Evolutionary conservation across 1,139 yeast species (phyloP).

Genomic region (Hyphopichia pseudoburtonii): DNA sequence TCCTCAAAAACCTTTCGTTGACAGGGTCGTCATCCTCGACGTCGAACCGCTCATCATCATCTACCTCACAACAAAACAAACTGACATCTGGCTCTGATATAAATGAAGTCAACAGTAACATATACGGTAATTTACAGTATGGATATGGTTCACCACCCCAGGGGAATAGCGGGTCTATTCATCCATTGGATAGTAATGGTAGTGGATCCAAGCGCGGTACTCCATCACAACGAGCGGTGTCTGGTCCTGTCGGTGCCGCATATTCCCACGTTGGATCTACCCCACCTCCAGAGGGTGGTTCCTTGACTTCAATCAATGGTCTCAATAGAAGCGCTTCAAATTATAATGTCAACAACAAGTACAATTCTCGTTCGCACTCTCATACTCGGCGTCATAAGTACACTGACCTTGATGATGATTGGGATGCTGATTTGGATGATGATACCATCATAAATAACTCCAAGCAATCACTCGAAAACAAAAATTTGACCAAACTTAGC

Average conservation of each 20-base stretch:
- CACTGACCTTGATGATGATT: conserved; percentile 79
- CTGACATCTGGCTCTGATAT: conserved; percentile 12
- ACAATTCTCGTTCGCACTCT: conserved; percentile 12
- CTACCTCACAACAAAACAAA: background rate
- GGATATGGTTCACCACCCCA: conserved; percentile 12
- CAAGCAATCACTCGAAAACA: conserved; percentile 7
- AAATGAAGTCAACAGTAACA: conserved; percentile 36
- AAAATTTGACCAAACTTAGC: conserved; percentile 7
- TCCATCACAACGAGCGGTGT: conserved; percentile 22
- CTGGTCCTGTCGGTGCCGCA: conserved; percentile 18
- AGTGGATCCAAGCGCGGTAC: conserved; percentile 10
- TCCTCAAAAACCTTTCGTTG: conserved; percentile 51
- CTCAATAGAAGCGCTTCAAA: background rate
- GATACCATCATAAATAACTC: conserved; percentile 12
- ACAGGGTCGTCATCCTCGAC: conserved; percentile 15
- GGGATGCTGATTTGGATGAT: conserved; percentile 84
- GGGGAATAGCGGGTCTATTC: conserved; percentile 18
- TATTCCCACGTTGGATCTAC: conserved; percentile 14
- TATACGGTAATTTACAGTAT: conserved; percentile 42
- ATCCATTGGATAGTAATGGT: conserved; percentile 9
- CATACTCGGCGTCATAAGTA: conserved; percentile 25
- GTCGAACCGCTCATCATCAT: conserved; percentile 10
- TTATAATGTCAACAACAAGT: background rate
- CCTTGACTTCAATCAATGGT: background rate
- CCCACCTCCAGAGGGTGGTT: conserved; percentile 10